Evolutionary conservation across 345 rosid species (phyloP).

Genomic region (Kernera saxatilis): DNA sequence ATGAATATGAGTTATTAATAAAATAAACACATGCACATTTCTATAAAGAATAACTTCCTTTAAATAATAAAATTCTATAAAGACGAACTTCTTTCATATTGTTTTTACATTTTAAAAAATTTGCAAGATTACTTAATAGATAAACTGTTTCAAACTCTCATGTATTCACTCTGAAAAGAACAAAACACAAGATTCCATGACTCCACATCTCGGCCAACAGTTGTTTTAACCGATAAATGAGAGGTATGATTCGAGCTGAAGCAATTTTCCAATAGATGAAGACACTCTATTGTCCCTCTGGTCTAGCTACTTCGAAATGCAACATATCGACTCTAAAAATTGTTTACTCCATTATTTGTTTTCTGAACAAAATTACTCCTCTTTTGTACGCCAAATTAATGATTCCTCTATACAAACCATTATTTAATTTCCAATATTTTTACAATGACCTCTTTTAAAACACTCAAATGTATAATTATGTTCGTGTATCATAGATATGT

Average conservation of each 20-base stretch:
- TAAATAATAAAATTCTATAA: no score
- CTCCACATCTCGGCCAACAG: no score
- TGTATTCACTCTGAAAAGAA: background rate
- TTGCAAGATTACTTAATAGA: background rate
- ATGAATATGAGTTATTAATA: slow-evolving; percentile 15
- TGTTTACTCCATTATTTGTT: background rate
- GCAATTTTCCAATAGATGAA: no score
- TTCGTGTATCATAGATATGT: no score
- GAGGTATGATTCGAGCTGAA: no score
- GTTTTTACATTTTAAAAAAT: background rate
- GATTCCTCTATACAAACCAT: background rate
- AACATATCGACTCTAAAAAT: background rate
- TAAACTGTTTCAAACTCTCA: background rate
- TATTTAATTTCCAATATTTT: background rate
- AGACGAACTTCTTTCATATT: slow-evolving; percentile 3
- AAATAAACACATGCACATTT: slow-evolving; percentile 21
- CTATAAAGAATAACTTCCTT: slow-evolving; percentile 14
- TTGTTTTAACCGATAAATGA: no score
- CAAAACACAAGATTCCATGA: no score
- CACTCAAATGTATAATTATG: no score
- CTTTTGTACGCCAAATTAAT: background rate
- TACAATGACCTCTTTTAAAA: no score
- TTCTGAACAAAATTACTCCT: background rate
- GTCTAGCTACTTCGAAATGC: no score
- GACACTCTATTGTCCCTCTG: no score